These are phyloP conservation scores for Alternaria longipes DNA, from an alignment of 2,329 filamentous ascomycete genomes.

Conservation along the genomic window DNA sequence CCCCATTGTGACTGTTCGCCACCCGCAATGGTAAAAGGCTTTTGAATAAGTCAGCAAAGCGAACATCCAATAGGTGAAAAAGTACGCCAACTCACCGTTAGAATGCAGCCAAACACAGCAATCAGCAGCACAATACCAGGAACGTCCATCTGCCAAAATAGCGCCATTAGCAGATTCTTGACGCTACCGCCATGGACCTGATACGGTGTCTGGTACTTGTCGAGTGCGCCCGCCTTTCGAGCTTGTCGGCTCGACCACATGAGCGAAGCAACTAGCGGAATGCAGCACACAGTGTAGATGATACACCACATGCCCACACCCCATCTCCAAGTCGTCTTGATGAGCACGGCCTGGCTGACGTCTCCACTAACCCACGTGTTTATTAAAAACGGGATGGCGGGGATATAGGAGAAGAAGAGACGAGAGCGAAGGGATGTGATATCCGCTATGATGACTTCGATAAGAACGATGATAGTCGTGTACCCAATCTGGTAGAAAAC, in stretches of 20 bases:
- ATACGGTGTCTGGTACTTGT: slow-evolving; percentile 56
- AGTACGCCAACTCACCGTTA: slow-evolving; percentile 39
- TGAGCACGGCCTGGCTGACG: slow-evolving; percentile 62
- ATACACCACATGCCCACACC: slow-evolving; percentile 69
- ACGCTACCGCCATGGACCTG: slow-evolving; percentile 55
- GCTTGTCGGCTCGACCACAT: slow-evolving; percentile 60
- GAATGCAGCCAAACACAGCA: slow-evolving; percentile 58
- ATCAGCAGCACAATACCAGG: slow-evolving; percentile 61
- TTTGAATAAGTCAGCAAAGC: background rate
- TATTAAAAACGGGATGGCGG: slow-evolving; percentile 44
- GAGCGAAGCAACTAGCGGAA: slow-evolving; percentile 65
- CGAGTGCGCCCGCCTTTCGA: slow-evolving; percentile 60
- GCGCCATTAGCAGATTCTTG: slow-evolving; percentile 50
- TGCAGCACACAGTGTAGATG: slow-evolving; percentile 65
- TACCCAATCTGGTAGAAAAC: slow-evolving; percentile 57
- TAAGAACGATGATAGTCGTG: slow-evolving; percentile 67
- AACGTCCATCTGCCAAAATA: slow-evolving; percentile 67
- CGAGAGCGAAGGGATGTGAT: slow-evolving; percentile 70
- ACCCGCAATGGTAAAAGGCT: slow-evolving; percentile 65
- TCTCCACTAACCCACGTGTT: slow-evolving; percentile 72
- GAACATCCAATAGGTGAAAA: background rate
- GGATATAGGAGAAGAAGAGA: slow-evolving; percentile 70
- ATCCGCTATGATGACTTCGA: slow-evolving; percentile 72
- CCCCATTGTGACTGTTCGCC: slow-evolving; percentile 59
- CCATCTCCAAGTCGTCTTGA: slow-evolving; percentile 66